Evolutionary conservation across 2,329 filamentous ascomycete genomes (phyloP), one percentile per base, ranked within the genome.

Genomic region (Phymatotrichopsis omnivora): DNA sequence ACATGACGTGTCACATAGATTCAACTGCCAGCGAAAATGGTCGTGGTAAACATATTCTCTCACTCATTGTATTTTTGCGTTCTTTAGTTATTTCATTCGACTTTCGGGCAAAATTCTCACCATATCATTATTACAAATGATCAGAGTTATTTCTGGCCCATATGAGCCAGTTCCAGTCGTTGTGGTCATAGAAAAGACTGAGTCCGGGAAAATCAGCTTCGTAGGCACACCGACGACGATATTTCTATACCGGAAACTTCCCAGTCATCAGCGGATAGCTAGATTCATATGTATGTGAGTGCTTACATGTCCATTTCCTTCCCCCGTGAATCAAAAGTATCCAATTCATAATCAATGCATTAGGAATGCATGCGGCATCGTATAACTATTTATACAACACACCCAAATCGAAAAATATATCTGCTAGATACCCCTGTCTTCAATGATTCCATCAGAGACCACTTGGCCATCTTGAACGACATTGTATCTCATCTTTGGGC

Each of bases 101-200:
- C n/a, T n/a, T n/a, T n/a, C n/a, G n/a, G n/a, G n/a, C n/a, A n/a
- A n/a, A n/a, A n/a, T n/a, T n/a, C n/a, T n/a, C n/a, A n/a, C n/a
- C n/a, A n/a, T n/a, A n/a, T n/a, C n/a, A n/a, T n/a, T n/a, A n/a
- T n/a, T n/a, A n/a, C n/a, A n/a, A n/a, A n/a, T n/a, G n/a, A n/a
- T n/a, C n/a, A n/a, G n/a, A n/a, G n/a, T n/a, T n/a, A n/a, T n/a
- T n/a, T n/a, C n/a, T n/a, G n/a, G n/a, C n/a, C n/a, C n/a, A n/a
- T n/a, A n/a, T 3, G 44, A 24, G 19, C 25, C 44, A 22, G 28
- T 42, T 2, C 16, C 38, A 14, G 38, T 19, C 14, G 42, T 47
- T 23, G 22, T 49, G 27, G 34, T 66, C 49, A 65, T 63, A 49
- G 58, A 56, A 12, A 58, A 55, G 31, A 44, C 43, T 23, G 53